Conservation (phyloP, 805 yeast species). For the Yamadazyma sp. region DNA sequence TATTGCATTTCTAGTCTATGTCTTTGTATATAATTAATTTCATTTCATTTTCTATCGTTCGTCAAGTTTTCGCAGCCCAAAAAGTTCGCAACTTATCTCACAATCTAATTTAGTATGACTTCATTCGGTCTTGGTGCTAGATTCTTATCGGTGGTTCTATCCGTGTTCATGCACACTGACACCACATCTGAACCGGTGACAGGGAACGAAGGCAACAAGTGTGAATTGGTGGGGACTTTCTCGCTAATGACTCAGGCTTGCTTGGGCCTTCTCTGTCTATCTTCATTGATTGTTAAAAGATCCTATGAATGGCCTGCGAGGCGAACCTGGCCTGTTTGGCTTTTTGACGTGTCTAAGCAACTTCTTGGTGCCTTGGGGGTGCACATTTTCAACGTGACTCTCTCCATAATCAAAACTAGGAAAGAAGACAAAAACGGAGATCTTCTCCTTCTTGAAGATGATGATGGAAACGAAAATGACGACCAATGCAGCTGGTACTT, state of each 20-base stretch:
- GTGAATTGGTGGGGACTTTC: constrained; percentile 73
- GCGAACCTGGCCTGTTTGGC: constrained; percentile 87
- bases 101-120: too few species aligned
- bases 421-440: constrained; percentile 3
- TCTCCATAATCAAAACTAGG: constrained; percentile 59
- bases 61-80: constrained; percentile 5
- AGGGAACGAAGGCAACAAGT: constrained; percentile 24
- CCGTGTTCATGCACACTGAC: constrained; percentile 2
- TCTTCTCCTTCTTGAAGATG: constrained; percentile 23
- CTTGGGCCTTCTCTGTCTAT: constrained; percentile 74
- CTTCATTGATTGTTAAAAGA: constrained; percentile 73
- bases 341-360: constrained; percentile 87
- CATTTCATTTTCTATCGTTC: too few species aligned
- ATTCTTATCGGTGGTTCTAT: too few species aligned
- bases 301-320: constrained; percentile 74
- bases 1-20: too few species aligned
- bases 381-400: constrained; percentile 71
- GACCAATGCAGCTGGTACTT: constrained; percentile 94
- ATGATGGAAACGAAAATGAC: constrained; percentile 27
- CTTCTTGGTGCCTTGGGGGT: constrained; percentile 82
- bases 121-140: too few species aligned
- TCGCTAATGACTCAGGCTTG: constrained; percentile 74
- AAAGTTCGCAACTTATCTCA: constrained; percentile 4
- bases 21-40: too few species aligned
- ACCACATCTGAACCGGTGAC: not conserved